Evolutionary conservation across 495 filamentous ascomycete species (phyloP), one percentile per base, ranked within the genome.

Genomic region (Bacidia gigantensis): DNA sequence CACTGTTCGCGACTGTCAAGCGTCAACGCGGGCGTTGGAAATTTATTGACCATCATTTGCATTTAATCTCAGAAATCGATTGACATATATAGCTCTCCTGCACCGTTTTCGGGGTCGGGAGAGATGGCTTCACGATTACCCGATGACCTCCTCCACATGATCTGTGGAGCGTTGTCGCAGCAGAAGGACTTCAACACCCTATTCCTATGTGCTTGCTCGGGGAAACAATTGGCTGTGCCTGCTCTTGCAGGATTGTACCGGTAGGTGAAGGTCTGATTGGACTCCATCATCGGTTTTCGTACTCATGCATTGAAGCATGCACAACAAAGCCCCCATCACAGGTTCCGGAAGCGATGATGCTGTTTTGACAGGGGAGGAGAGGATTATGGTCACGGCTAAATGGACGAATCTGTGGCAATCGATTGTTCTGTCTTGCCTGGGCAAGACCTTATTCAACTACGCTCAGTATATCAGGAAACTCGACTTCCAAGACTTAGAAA

Each of bases 351-450:
- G 58, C 11, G 67, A 71, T 41, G 67, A 72, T 26, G 59, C 64
- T 29, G 60, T 65, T 23, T 60, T 68, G 40, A 54, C 55, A 53
- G 43, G 59, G 58, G 50, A 59, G 51, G 56, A 52, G 41, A 29
- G 53, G 42, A 21, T 39, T 51, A 46, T 38, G 50, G 24, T 45
- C 38, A 49, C 38, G 26, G 32, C 49, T 49, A 74, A 74, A 63
- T 81, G 79, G 70, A 72, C 78, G 12, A 68, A 76, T 3, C 65
- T 84, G 29, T 89, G 86, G 86, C 72, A 75, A 29, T 81, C 81
- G 5, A 75, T 88, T 46, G 74, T 85, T 49, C 65, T 79, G 5
- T 89, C 85, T 1, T 79, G 79, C 53, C 49, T 83, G 25, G 76
- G 72, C 11, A 64, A 71, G 54, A 86, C 84, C 0, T 65, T 74